phyloP scores from a whole-genome alignment of 2,329 filamentous ascomycete species.

The Zymoseptoria ardabiliae region DNA sequence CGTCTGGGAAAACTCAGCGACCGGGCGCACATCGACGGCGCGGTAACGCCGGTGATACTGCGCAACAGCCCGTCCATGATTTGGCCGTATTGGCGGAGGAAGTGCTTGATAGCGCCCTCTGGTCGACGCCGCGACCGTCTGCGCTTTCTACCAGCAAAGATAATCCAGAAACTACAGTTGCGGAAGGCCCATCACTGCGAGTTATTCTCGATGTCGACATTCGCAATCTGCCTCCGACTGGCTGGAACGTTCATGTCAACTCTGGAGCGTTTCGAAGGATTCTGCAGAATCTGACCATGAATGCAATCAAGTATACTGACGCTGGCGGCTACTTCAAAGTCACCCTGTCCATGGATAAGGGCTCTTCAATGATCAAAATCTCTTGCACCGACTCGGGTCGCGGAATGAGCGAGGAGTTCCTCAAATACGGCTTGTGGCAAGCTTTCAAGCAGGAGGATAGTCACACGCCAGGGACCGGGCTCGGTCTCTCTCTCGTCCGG shows the following conservation, averaged over 20 bases:
- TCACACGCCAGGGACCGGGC: constrained; percentile 28
- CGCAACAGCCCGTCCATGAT: constrained; percentile 3
- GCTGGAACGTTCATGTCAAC: constrained; percentile 38
- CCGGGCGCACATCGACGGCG: background rate
- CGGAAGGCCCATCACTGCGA: constrained; percentile 30
- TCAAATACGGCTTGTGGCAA: constrained; percentile 24
- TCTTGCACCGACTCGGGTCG: constrained; percentile 27
- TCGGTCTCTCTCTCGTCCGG: constrained; percentile 31
- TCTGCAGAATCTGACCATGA: constrained; percentile 42
- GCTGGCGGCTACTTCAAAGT: constrained; percentile 7
- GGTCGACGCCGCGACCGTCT: constrained; percentile 3
- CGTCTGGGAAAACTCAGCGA: background rate
- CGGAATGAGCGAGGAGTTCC: constrained; percentile 28
- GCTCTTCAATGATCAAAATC: constrained; percentile 1
- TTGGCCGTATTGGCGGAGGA: constrained; percentile 7
- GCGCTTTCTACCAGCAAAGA: background rate
- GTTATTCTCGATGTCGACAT: constrained; percentile 36
- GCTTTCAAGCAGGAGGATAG: constrained; percentile 31
- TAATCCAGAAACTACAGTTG: background rate
- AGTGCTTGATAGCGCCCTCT: constrained; percentile 2
- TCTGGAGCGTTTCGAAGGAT: constrained; percentile 41
- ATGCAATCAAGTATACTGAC: constrained; percentile 42
- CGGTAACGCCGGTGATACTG: background rate
- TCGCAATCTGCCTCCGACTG: constrained; percentile 9
- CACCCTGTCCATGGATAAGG: background rate